Base-by-base conservation (phyloP, 768 basidiomycete species). In the Hortiboletus campestris region DNA sequence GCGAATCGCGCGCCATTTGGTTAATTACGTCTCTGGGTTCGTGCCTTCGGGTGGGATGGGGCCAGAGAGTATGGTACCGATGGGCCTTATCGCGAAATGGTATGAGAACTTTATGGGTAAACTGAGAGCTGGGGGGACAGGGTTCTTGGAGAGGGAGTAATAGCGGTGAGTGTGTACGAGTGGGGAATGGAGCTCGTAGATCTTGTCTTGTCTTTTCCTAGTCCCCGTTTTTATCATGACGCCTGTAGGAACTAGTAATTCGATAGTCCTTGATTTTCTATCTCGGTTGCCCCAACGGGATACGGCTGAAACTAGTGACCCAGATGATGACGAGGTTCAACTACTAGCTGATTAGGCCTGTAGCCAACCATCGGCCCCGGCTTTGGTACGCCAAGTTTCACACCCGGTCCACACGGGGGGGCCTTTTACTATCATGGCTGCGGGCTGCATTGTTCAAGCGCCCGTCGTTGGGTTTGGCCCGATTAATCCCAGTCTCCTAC, bases 11-110 rank as follows among this genome's bases (percentile, higher is more conserved):
- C 87, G 84, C 59, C 83, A 93, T 65, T 72, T 92, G 53, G 79
- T 91, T 68, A 89, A 89, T 61, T 91, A 89, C 59, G 59, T 91
- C 7, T 82, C 85, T 8, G 80, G 88, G 2, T 92, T 91, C 61
- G 75, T 75, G 4, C 62, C 68, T 32, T 76, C 78, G 17, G 74
- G 76, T 6, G 72, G 64, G 16, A 58, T 84, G 22, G 74, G 78
- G 3, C 78, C 78, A 1, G 81, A 85, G 45, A 76, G 77, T 20
- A 67, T 77, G 56, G 74, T 90, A 3, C 86, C 86, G 9, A 81
- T 91, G 79, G 77, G 73, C 43, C 50, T 86, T 29, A 76, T 91
- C 29, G 76, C 75, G 48, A 84, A 75, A 62, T 91, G 89, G 89
- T 89, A 89, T 65, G 88, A 91, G 39, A 80, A 39, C 52, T 85